phyloP scores from a whole-genome alignment of 1,284 basidiomycete species.

The Ceratobasidium sp. region DNA sequence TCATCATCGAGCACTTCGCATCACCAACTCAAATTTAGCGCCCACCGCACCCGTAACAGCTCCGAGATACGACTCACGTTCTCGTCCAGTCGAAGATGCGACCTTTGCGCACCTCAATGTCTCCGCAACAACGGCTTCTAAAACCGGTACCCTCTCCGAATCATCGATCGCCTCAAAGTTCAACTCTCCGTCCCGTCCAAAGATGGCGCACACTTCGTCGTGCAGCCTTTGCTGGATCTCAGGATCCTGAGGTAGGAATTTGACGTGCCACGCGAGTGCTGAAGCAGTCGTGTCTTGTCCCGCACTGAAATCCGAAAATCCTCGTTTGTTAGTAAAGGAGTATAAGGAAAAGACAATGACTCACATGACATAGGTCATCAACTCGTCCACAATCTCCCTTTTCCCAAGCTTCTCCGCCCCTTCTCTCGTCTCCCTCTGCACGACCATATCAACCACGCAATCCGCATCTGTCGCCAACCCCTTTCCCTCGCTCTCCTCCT shows the following conservation, averaged over 20 bases:
- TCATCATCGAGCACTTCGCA: constrained; percentile 10
- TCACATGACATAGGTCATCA: constrained; percentile 14
- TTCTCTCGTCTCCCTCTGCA: constrained; percentile 13
- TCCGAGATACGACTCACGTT: not conserved
- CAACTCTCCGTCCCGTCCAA: not conserved
- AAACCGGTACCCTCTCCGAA: not conserved
- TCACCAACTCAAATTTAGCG: too few species aligned
- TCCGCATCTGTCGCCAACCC: constrained; percentile 18
- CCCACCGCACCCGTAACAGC: not conserved
- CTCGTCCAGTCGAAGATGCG: not conserved
- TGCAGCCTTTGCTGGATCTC: constrained; percentile 27
- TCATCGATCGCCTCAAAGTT: constrained; percentile 1
- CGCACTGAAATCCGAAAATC: not conserved
- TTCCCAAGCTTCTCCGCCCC: constrained; percentile 1
- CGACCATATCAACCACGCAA: constrained; percentile 34
- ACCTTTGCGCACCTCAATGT: constrained; percentile 18
- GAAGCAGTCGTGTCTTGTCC: constrained; percentile 30
- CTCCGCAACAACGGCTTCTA: constrained; percentile 28
- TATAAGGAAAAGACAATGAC: not conserved
- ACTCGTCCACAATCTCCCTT: constrained; percentile 13
- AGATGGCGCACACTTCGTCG: not conserved
- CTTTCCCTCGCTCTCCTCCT: not conserved
- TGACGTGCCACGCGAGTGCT: constrained; percentile 10
- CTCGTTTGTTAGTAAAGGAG: not conserved
- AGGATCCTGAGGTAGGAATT: not conserved